Conservation (phyloP, 2,329 filamentous ascomycete species). For the Xylariaceae sp. region DNA sequence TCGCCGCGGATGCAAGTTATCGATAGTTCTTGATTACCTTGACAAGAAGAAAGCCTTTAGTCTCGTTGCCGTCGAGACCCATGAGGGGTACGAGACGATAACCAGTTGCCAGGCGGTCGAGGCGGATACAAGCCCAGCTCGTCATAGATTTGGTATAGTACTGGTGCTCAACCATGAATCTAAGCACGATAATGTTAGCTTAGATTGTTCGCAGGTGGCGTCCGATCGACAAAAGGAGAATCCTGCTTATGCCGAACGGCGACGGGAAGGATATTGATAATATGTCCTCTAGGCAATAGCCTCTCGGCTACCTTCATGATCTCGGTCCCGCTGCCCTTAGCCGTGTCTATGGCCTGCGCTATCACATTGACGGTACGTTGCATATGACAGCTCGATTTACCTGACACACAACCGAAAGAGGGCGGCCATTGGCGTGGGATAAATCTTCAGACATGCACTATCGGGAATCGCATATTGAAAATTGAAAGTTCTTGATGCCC, state of each 20-base stretch:
- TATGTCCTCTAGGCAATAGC: no score
- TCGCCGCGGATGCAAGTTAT: neutral
- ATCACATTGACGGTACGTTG: conserved; percentile 23
- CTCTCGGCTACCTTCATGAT: no score
- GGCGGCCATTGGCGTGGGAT: conserved; percentile 14
- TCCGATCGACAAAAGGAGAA: neutral
- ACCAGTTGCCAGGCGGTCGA: neutral
- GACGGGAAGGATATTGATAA: conserved; percentile 4
- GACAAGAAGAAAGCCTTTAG: neutral
- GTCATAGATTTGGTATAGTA: conserved; percentile 29
- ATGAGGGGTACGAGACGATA: neutral
- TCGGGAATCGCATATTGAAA: conserved; percentile 6
- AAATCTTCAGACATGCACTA: no score
- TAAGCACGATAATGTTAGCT: conserved; percentile 29
- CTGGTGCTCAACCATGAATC: conserved; percentile 48
- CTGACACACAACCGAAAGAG: conserved; percentile 14
- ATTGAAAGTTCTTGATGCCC: conserved; percentile 5
- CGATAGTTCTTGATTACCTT: neutral
- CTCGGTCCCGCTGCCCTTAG: neutral
- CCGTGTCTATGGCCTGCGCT: neutral
- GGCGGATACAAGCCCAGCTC: conserved; percentile 21
- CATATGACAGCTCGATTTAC: conserved; percentile 24
- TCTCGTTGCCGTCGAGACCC: neutral
- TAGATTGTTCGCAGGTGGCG: neutral
- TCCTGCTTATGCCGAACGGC: neutral